Base-by-base conservation (phyloP, 164 flowering plant genomes). In the Magnolia officinalis region DNA sequence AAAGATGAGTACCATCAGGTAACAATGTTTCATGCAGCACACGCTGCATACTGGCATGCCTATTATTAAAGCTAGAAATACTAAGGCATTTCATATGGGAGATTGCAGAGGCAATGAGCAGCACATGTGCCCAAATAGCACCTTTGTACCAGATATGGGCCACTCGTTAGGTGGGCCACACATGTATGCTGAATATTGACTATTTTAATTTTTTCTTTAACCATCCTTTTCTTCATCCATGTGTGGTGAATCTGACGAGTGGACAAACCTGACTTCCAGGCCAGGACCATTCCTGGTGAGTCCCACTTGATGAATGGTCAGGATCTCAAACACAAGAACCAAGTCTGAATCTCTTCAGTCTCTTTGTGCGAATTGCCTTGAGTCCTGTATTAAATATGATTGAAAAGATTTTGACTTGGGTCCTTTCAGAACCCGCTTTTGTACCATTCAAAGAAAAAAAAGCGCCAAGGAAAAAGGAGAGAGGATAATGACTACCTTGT, bases 401-500 rank as follows among this genome's bases (percentile, higher is more conserved):
- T 10, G 52, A 52, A 74, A 19, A 2, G 45, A 20, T 18, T 21
- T 31, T 2, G 8, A 19, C 31, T 21, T 64, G 18, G 45, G 6
- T 37, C 45, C 45, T 37, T 37, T 37, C 45, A 37, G 6, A 37
- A 37, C 45, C 45, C 6, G 19, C 21, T 19, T 19, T 59, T 59
- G 63, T 19, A 21, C 49, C 16, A 29, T 6, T 11, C 7, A 18
- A 72, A 21, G 13, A 61, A 61, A 26, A 73, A 29, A 14, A 55
- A 26, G 29, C 29, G 2, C 23, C 50, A 45, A 24, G 7, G 18
- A 9, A 9, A 73, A 8, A 23, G 16, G 5, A 64, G 26, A 64
- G 67, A 64, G 13, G 37, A 67, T 65, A 65, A 18, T 69, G 45
- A 24, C 76, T 84, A 95, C 99, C 98, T 95, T 95, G 92, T 95